Base-by-base conservation (phyloP, 306 rosid genomes). In the Calophaca sinica region DNA sequence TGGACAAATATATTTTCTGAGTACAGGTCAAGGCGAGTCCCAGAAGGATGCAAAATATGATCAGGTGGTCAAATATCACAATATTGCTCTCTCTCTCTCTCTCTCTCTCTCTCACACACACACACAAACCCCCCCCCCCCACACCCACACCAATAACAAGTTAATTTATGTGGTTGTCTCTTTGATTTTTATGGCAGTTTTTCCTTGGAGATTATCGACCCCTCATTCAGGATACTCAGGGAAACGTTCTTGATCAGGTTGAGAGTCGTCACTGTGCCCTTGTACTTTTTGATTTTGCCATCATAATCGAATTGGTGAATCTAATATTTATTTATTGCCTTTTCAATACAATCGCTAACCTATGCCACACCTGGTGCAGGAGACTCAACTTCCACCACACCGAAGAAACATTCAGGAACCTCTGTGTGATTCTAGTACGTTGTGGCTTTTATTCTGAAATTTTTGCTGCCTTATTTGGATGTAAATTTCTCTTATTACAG, bases 161-260 rank as follows among this genome's bases (percentile, higher is more conserved):
- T 72, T 82, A 57, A 60, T 66, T 72, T 39, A 48, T 78, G 80
- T 65, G 41, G 6, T 55, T 73, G 39, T 51, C 75, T 76, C 20
- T 61, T 50, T 75, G 79, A 26, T 83, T 74, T 80, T 62, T 76
- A 39, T 68, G 58, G 72, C 91, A 92, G 96, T 92, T 92, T 80
- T 92, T 88, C 81, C 96, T 92, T 71, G 96, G 98, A 36, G 98
- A 92, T 79, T 92, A 90, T 80, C 94, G 96, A 12, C 98, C 98
- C 66, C 94, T 90, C 68, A 73, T 76, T 33, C 88, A 81, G 69
- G 98, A 92, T 75, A 45, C 76, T 72, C 84, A 83, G 54, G 98
- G 96, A 78, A 69, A 83, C 78, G 84, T 88, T 83, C 87, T 90
- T 83, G 98, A 92, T 86, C 94, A 88, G 96, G 97, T 92, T 63